Conservation (phyloP, 2,329 filamentous ascomycete genomes). For the Chaetomium strumarium region DNA sequence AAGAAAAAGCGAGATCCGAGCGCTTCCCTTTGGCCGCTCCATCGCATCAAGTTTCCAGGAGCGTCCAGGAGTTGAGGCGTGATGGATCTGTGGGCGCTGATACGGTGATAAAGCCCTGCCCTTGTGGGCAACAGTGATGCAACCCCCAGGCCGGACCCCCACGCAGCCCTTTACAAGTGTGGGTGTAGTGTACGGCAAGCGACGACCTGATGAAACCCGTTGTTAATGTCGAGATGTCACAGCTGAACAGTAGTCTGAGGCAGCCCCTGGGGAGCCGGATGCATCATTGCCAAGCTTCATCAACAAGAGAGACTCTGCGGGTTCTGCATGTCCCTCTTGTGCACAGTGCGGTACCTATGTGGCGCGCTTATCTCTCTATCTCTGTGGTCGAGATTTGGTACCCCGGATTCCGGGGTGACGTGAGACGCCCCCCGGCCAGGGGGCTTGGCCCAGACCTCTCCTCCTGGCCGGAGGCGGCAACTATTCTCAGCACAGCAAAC, state of each 20-base stretch:
- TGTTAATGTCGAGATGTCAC: constrained; percentile 11
- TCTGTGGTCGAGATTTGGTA: constrained; percentile 13
- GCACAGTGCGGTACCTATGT: background rate
- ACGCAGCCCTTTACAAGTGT: constrained; percentile 12
- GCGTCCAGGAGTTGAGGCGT: constrained; percentile 4
- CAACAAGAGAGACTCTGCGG: background rate
- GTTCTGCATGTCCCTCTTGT: background rate
- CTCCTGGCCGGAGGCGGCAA: background rate
- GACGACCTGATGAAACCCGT: background rate
- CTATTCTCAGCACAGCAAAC: too few relatives aligned
- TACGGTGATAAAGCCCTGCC: constrained; percentile 7
- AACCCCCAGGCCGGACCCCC: constrained; percentile 19
- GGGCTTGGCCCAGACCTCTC: background rate
- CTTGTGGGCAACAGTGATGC: constrained; percentile 1
- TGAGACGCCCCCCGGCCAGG: background rate
- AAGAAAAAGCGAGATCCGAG: too few relatives aligned
- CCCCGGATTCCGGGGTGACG: constrained; percentile 21
- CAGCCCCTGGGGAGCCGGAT: constrained; percentile 14
- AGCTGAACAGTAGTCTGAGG: constrained; percentile 2
- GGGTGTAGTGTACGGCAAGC: background rate
- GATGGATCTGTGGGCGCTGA: constrained; percentile 6
- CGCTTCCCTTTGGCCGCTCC: background rate
- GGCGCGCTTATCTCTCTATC: constrained; percentile 15
- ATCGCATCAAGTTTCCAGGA: background rate
- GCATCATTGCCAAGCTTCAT: constrained; percentile 14